phyloP scores from a whole-genome alignment of 306 rosid genomes.

The Coriaria nepalensis region DNA sequence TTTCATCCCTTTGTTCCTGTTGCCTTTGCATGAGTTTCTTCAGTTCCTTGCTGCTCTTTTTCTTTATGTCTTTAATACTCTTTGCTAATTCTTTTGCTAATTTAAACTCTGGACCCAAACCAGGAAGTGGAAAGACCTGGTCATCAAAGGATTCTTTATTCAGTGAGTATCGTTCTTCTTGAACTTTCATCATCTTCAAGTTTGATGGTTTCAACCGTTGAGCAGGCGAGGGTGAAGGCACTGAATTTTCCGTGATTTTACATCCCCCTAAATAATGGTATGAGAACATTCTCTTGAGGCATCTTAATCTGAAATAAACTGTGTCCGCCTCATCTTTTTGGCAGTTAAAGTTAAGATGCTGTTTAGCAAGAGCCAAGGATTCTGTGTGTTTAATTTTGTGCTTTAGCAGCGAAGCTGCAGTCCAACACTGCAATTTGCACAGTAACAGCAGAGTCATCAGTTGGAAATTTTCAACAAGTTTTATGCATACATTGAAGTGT shows the following conservation, averaged over 20 bases:
- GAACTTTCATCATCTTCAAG: conserved; percentile 7
- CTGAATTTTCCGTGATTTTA: conserved; percentile 20
- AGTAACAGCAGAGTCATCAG: conserved; percentile 1
- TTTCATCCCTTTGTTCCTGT: conserved; percentile 16
- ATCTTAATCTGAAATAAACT: conserved; percentile 45
- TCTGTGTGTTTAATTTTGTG: conserved; percentile 45
- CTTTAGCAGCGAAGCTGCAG: conserved; percentile 46
- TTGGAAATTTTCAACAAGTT: conserved; percentile 6
- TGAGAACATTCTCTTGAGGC: conserved; percentile 47
- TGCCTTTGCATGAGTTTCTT: conserved; percentile 32
- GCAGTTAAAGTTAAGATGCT: conserved; percentile 48
- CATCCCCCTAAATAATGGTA: conserved; percentile 19
- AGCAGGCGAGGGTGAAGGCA: conserved; percentile 7
- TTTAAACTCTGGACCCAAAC: conserved; percentile 14
- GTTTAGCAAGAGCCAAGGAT: conserved; percentile 50
- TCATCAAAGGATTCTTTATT: conserved; percentile 15
- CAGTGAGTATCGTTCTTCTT: neutral
- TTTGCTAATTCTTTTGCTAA: conserved; percentile 32
- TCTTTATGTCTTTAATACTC: conserved; percentile 41
- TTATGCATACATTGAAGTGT: too few species aligned
- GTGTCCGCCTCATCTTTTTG: conserved; percentile 45
- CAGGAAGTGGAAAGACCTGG: conserved; percentile 10
- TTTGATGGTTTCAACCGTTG: conserved; percentile 9
- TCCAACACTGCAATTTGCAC: conserved; percentile 58
- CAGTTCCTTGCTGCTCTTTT: conserved; percentile 34